Evolutionary conservation across 2,329 filamentous ascomycete species (phyloP).

Genomic region (Polychaeton citri): DNA sequence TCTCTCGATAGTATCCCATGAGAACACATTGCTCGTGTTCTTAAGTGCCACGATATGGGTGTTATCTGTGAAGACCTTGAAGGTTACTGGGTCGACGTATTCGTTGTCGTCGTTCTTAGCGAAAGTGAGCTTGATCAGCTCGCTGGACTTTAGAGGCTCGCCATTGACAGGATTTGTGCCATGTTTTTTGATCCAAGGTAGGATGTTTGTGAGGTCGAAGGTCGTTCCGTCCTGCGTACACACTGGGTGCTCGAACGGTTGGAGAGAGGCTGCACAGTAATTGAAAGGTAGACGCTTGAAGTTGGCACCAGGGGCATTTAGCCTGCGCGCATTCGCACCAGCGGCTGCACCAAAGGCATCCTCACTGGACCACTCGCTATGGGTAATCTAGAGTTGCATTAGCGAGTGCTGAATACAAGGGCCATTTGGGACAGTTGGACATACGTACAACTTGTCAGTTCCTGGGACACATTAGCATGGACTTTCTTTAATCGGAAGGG

Average conservation of each 20-base stretch:
- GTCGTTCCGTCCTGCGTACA: constrained; percentile 79
- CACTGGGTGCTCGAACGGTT: constrained; percentile 89
- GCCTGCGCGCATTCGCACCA: constrained; percentile 48
- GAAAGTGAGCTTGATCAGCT: constrained; percentile 84
- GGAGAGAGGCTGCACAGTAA: constrained; percentile 90
- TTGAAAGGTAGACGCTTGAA: constrained; percentile 94
- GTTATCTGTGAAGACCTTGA: constrained; percentile 95
- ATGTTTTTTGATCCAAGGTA: constrained; percentile 88
- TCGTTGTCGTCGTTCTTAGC: constrained; percentile 83
- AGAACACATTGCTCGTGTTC: constrained; percentile 85
- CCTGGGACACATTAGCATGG: constrained; percentile 13
- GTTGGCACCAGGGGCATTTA: constrained; percentile 38
- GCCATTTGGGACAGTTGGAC: constrained; percentile 10
- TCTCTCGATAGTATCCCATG: constrained; percentile 87
- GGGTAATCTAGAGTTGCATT: constrained; percentile 84
- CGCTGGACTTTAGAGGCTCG: constrained; percentile 60
- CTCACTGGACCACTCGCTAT: constrained; percentile 90
- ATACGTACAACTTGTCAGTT: constrained; percentile 28
- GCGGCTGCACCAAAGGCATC: constrained; percentile 78
- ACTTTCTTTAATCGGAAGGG: background rate
- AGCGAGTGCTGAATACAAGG: background rate
- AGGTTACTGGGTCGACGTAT: constrained; percentile 90
- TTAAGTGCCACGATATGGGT: constrained; percentile 87
- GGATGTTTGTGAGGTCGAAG: constrained; percentile 89
- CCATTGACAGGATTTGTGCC: constrained; percentile 85